Base-by-base conservation (phyloP, 345 rosid genomes). In the Durio zibethinus region DNA sequence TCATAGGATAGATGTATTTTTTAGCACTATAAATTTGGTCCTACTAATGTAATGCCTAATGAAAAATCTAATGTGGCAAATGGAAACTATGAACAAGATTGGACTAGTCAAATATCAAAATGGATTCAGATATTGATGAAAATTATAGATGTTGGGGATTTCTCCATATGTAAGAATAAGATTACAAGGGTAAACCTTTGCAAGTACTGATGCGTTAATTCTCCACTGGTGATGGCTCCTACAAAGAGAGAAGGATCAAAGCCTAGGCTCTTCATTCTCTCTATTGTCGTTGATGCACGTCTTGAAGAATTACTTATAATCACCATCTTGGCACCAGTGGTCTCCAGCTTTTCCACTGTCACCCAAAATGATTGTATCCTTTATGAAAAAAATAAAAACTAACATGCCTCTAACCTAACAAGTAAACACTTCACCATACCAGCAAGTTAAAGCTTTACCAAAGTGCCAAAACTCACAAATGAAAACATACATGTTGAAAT, bases 151-250 rank as follows among this genome's bases (percentile, higher is more conserved):
- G 52, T 52, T 21, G 38, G 18, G 31, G n/a, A 33, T 59, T 56
- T 27, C 16, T 40, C 14, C 5, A 25, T 50, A 50, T 38, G 16
- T 25, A 81, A 25, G 20, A 66, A 50, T 16, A 64, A 10, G 79
- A 73, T 5, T 8, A 50, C 16, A 43, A 27, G 33, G 4, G 36
- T 38, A 71, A 78, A 96, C 98, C 97, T 90, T 63, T 84, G 90
- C 83, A 93, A 78, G 85, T 84, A 89, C 75, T 90, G 93, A 83
- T 95, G 92, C 0, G 99, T 93, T 64, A 95, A 80, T 80, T 95
- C 97, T 78, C 99, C 99, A 65, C 99, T 93, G 3, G 98, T 93
- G 63, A 95, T 86, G 72, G 92, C 94, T 87, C 99, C 97, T 3
- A 80, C 87, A 86, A 95, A 95, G 60, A 92, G 86, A 82, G 93